Percentiles rank a stretch among this genome's conserved stretches.
These are phyloP conservation scores for Starmerella khaoyaiensis DNA, from an alignment of 805 yeast species.

Conservation along the genomic window DNA sequence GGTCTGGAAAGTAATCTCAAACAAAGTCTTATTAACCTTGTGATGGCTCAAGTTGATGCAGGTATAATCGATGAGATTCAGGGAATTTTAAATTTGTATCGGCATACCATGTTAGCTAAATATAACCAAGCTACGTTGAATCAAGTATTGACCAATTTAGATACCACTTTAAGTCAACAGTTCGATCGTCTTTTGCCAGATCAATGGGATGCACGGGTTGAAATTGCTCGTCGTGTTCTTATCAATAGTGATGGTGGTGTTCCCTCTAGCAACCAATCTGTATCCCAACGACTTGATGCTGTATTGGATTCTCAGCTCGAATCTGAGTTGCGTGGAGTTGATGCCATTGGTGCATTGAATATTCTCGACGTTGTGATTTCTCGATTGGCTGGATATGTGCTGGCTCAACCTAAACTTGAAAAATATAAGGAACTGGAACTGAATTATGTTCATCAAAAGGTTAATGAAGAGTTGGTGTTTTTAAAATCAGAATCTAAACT, in stretches of 20 bases:
- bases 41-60: slow-evolving; percentile 51
- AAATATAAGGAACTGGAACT: slow-evolving; percentile 21
- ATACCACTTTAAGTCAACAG: slow-evolving; percentile 29
- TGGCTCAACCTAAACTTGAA: slow-evolving; percentile 25
- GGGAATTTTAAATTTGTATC: slow-evolving; percentile 54
- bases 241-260: slow-evolving; percentile 32
- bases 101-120: slow-evolving; percentile 44
- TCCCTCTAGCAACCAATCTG: slow-evolving; percentile 15
- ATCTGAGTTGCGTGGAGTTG: slow-evolving; percentile 14
- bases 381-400: slow-evolving; percentile 24
- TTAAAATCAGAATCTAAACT: slow-evolving; percentile 22
- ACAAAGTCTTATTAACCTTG: slow-evolving; percentile 52
- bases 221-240: slow-evolving; percentile 47
- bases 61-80: slow-evolving; percentile 44
- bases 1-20: slow-evolving; percentile 48
- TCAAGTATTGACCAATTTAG: slow-evolving; percentile 26
- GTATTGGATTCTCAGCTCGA: slow-evolving; percentile 28
- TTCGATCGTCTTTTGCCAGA: slow-evolving; percentile 48
- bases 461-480: slow-evolving; percentile 20
- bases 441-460: slow-evolving; percentile 24
- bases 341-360: slow-evolving; percentile 27
- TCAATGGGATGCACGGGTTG: slow-evolving; percentile 34
- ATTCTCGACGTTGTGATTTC: slow-evolving; percentile 27
- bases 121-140: slow-evolving; percentile 25
- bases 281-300: slow-evolving; percentile 22